These are phyloP conservation scores for Selenicereus undatus DNA, from an alignment of 148 eudicot genomes.

Conservation along the genomic window DNA sequence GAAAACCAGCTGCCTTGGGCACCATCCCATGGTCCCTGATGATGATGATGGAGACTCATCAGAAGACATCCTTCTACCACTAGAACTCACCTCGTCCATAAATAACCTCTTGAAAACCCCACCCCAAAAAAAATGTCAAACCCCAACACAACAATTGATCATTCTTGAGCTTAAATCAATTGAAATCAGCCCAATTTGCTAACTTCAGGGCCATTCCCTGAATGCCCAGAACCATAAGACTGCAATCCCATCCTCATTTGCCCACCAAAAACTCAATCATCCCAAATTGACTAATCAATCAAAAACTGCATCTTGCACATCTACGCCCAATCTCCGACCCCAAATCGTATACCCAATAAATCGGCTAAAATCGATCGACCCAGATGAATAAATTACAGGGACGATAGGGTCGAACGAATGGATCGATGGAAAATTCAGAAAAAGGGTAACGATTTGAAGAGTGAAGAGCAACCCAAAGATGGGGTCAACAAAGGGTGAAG, in stretches of 20 bases:
- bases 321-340: too few relatives aligned
- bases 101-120: neutral
- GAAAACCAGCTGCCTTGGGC: slow-evolving; percentile 49
- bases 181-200: slow-evolving; percentile 8
- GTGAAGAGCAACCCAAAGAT: neutral
- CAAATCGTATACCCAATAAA: neutral
- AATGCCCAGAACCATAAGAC: slow-evolving; percentile 46
- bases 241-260: slow-evolving; percentile 61
- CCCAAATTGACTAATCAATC: slow-evolving; percentile 1
- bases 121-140: neutral
- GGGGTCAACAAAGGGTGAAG: neutral
- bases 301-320: too few relatives aligned
- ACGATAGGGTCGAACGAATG: neutral
- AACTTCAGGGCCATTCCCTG: slow-evolving; percentile 20
- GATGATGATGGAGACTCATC: slow-evolving; percentile 22
- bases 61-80: slow-evolving; percentile 22
- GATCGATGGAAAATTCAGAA: neutral
- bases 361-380: neutral
- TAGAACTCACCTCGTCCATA: slow-evolving; percentile 39
- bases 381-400: neutral
- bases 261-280: neutral
- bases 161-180: slow-evolving; percentile 4
- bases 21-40: slow-evolving; percentile 37
- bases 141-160: neutral
- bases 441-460: neutral